phyloP scores from a whole-genome alignment of 495 filamentous ascomycete species.

The Terfezia boudieri region DNA sequence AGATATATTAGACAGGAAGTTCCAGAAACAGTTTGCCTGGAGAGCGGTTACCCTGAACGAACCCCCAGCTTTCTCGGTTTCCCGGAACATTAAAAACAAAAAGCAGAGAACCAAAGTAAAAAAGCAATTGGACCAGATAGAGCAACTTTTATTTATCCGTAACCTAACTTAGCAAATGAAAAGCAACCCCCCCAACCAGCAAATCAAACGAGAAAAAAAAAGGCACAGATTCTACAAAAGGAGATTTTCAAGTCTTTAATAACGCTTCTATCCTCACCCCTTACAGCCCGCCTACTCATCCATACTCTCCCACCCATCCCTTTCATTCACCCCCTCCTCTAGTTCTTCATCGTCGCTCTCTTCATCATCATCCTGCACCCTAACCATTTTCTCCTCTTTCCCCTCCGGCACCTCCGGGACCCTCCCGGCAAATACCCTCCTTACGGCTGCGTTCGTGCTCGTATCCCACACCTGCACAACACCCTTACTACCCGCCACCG shows the following conservation, averaged over 20 bases:
- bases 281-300: slow-evolving; percentile 31
- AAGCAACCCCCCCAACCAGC: too few relatives aligned
- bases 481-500: slow-evolving; percentile 88
- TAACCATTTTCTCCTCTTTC: slow-evolving; percentile 57
- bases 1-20: too few relatives aligned
- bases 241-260: background rate
- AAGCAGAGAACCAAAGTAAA: too few relatives aligned
- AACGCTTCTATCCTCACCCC: background rate
- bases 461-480: slow-evolving; percentile 92
- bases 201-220: too few relatives aligned
- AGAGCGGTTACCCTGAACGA: too few relatives aligned
- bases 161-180: too few relatives aligned
- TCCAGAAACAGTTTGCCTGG: too few relatives aligned
- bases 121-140: too few relatives aligned
- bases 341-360: slow-evolving; percentile 36
- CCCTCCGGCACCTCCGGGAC: slow-evolving; percentile 33
- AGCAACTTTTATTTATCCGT: too few relatives aligned
- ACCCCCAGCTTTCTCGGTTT: too few relatives aligned
- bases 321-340: slow-evolving; percentile 33
- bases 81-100: too few relatives aligned
- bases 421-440: slow-evolving; percentile 58
- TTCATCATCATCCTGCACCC: slow-evolving; percentile 38
- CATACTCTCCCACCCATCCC: slow-evolving; percentile 70
- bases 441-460: slow-evolving; percentile 76
- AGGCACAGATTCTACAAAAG: too few relatives aligned